phyloP scores from a whole-genome alignment of 768 basidiomycete genomes.

The Agaricus sinodeliciosus region DNA sequence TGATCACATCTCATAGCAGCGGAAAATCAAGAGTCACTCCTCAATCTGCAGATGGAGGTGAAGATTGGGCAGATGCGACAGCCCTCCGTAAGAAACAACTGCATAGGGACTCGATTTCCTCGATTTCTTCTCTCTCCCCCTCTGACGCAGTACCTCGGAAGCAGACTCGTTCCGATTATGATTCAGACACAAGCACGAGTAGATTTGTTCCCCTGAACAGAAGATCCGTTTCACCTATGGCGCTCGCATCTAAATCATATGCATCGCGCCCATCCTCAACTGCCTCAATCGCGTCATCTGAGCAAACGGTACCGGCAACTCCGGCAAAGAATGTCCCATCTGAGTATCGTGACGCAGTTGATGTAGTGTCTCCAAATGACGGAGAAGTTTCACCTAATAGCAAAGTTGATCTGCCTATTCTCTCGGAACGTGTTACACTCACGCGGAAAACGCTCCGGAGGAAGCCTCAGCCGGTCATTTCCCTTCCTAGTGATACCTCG shows the following conservation, averaged over 20 bases:
- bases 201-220: conserved; percentile 60
- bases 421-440: background rate
- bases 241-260: conserved; percentile 39
- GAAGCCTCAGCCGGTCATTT: conserved; percentile 17
- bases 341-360: conserved; percentile 1
- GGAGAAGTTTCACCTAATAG: conserved; percentile 4
- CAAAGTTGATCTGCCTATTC: background rate
- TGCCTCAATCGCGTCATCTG: conserved; percentile 37
- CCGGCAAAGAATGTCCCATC: conserved; percentile 16
- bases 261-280: conserved; percentile 31
- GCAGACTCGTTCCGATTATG: conserved; percentile 41
- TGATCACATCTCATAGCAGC: conserved; percentile 29
- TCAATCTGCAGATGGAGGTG: conserved; percentile 5
- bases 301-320: conserved; percentile 21
- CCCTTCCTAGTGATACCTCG: conserved; percentile 34
- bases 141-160: conserved; percentile 37
- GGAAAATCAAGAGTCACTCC: conserved; percentile 16
- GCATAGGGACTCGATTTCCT: conserved; percentile 55
- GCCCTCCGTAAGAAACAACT: conserved; percentile 30
- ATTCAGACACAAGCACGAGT: conserved; percentile 50
- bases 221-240: conserved; percentile 67
- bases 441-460: conserved; percentile 1
- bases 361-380: conserved; percentile 7
- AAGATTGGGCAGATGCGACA: conserved; percentile 46
- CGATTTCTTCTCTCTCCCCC: conserved; percentile 56